These are phyloP conservation scores for Spongospora subterranea DNA, from an alignment of 208 protist genomes.

Conservation along the genomic window DNA sequence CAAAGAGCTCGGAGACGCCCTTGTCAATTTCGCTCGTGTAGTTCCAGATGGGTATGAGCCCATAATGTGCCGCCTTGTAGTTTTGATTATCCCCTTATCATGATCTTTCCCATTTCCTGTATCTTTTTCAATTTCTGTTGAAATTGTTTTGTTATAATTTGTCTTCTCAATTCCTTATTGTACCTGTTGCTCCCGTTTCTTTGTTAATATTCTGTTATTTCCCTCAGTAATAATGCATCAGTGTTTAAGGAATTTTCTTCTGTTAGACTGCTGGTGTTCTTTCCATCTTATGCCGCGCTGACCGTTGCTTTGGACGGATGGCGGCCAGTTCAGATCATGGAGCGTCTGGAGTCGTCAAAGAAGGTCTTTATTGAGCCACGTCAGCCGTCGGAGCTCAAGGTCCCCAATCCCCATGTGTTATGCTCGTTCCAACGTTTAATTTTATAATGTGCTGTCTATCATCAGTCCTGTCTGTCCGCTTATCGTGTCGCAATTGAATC, in stretches of 20 bases:
- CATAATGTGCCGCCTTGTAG: too few species aligned
- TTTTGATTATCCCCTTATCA: too few species aligned
- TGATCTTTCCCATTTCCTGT: too few species aligned
- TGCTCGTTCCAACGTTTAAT: too few species aligned
- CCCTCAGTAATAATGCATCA: too few species aligned
- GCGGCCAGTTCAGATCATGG: not conserved
- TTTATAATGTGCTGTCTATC: not conserved
- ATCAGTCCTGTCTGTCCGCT: not conserved
- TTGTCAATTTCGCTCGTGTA: not conserved
- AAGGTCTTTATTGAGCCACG: slow-evolving; percentile 15
- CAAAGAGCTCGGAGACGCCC: not conserved
- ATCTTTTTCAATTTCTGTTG: too few species aligned
- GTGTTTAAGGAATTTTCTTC: too few species aligned
- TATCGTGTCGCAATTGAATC: slow-evolving; percentile 7
- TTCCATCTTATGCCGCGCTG: slow-evolving; percentile 6
- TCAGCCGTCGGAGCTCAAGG: not conserved
- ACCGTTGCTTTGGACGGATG: not conserved
- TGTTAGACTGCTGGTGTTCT: slow-evolving; percentile 48
- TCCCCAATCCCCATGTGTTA: not conserved
- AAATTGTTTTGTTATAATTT: too few species aligned
- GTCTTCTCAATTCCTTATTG: too few species aligned
- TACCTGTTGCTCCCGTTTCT: too few species aligned
- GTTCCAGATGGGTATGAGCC: slow-evolving; percentile 28
- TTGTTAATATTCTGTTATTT: too few species aligned
- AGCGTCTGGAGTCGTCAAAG: not conserved